These are phyloP conservation scores for Botryosphaeria agaves DNA, from an alignment of 2,329 filamentous ascomycete genomes.

Conservation along the genomic window DNA sequence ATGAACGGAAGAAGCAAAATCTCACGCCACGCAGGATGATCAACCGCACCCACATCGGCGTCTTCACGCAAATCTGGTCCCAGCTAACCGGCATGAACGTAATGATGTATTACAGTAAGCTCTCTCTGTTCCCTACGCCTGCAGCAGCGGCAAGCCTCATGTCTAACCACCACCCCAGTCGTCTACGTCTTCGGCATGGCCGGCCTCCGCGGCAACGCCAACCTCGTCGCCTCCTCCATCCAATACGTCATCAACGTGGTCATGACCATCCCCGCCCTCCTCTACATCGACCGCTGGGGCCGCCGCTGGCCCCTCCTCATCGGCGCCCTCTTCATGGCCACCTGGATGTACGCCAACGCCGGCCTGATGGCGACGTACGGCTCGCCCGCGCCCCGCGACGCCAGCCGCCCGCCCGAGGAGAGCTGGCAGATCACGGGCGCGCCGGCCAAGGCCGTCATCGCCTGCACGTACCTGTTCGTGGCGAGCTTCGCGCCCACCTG, in stretches of 20 bases:
- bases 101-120: constrained; percentile 30
- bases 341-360: constrained; percentile 44
- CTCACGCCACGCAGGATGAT: too few relatives aligned
- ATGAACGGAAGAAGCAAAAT: too few relatives aligned
- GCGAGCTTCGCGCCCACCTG: constrained; percentile 49
- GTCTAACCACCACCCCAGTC: constrained; percentile 9
- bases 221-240: constrained; percentile 49
- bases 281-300: constrained; percentile 62
- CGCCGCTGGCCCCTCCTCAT: constrained; percentile 50
- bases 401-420: constrained; percentile 23
- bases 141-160: background rate
- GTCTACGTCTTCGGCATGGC: constrained; percentile 56
- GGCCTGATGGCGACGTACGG: constrained; percentile 45
- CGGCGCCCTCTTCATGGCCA: constrained; percentile 46
- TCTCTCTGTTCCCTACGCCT: constrained; percentile 4
- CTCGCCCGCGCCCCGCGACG: constrained; percentile 20
- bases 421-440: constrained; percentile 20
- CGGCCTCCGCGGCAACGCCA: constrained; percentile 39
- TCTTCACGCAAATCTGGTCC: constrained; percentile 61
- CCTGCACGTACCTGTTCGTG: constrained; percentile 57
- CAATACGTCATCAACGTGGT: constrained; percentile 66
- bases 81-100: constrained; percentile 65
- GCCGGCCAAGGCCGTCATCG: constrained; percentile 44
- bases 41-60: constrained; percentile 52
- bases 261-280: constrained; percentile 59